phyloP scores from a whole-genome alignment of 371 early-diverging fungal genomes.

The Mucor velutinosus region DNA sequence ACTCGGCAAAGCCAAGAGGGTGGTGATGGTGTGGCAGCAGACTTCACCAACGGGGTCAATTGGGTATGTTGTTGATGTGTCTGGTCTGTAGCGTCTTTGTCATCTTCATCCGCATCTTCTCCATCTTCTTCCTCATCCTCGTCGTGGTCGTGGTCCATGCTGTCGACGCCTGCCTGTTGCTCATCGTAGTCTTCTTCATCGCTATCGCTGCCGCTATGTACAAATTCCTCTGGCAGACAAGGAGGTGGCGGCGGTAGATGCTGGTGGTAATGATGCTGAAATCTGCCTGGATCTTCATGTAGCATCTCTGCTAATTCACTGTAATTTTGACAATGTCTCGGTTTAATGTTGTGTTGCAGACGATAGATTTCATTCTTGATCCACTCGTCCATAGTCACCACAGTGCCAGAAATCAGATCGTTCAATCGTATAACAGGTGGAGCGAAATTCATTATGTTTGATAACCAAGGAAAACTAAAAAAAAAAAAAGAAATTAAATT shows the following conservation, averaged over 20 bases:
- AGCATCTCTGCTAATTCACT: slow-evolving; percentile 32
- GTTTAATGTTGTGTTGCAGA: slow-evolving; percentile 26
- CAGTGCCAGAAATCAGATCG: slow-evolving; percentile 18
- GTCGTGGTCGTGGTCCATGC: not conserved
- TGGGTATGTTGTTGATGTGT: slow-evolving; percentile 2
- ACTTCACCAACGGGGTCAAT: slow-evolving; percentile 7
- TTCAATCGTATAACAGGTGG: slow-evolving; percentile 10
- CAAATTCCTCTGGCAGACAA: not conserved
- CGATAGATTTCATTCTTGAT: slow-evolving; percentile 35
- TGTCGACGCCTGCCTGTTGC: not conserved
- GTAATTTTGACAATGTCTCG: slow-evolving; percentile 38
- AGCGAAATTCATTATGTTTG: not conserved
- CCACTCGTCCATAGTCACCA: slow-evolving; percentile 34
- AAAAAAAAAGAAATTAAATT: slow-evolving; percentile 3
- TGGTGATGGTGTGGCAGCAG: not conserved
- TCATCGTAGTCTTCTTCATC: not conserved
- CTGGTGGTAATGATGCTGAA: slow-evolving; percentile 9
- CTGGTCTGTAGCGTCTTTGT: too few relatives aligned
- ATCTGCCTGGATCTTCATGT: slow-evolving; percentile 27
- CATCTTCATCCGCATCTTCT: not conserved
- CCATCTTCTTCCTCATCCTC: not conserved
- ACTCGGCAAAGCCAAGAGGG: slow-evolving; percentile 9
- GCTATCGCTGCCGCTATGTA: not conserved
- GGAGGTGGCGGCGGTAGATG: not conserved
- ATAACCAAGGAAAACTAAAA: not conserved